Evolutionary conservation across 1,284 basidiomycete species (phyloP), one percentile per base, ranked within the genome.

Genomic region (Hortiboletus rubellus): DNA sequence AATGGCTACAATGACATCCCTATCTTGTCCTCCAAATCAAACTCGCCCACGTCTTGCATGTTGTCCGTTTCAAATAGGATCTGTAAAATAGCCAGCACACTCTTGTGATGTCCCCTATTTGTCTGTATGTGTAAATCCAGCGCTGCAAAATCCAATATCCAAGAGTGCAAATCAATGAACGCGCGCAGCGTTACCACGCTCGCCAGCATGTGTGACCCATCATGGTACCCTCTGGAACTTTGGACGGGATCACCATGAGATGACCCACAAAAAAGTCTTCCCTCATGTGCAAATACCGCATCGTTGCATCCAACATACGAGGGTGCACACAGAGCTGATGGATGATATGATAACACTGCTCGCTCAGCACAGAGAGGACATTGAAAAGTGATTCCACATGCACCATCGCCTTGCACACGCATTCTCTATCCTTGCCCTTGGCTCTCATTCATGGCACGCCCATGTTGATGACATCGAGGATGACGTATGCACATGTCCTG

Each of bases 221-320:
- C 92, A 14, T 78, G 77, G 67, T 90, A 94, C 33, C 75, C 30
- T 76, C 69, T 0, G 87, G 84, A 0, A 81, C 79, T 52, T 82
- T 80, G 46, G 85, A 83, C 3, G 93, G 87, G 22, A 96, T 79
- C 22, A 79, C 83, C 4, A 85, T 82, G 22, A 98, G 81, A 71
- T 98, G 95, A 8, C 88, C 82, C 2, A 86, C 85, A 64, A 96
- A 94, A 77, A 96, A 98, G 66, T 95, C 89, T 72, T 96, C 92
- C 22, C 89, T 82, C 4, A 91, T 92, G 42, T 94, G 87, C 43
- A 98, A 80, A 70, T 97, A 98, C 0, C 94, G 86, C 75, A 94
- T 88, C 12, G 89, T 89, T 38, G 90, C 83, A 30, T 88, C 85
- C 7, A 91, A 92, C 0, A 96, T 97, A 48, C 86, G 81, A 2